Evolutionary conservation across 2,329 filamentous ascomycete genomes (phyloP).

Genomic region (Aspergillus sp.): DNA sequence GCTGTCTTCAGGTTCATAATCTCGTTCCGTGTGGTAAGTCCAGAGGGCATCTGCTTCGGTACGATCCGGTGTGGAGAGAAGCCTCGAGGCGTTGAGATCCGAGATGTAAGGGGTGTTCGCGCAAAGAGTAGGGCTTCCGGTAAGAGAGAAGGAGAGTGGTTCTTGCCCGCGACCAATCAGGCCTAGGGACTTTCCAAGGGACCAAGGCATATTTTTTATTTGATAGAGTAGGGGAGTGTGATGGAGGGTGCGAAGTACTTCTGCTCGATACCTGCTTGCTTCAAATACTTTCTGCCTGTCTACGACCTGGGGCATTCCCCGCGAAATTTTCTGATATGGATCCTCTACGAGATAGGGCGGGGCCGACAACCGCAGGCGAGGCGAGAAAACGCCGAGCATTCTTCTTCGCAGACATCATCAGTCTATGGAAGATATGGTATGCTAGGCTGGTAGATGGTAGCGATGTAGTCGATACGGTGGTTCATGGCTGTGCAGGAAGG

Average conservation of each 20-base stretch:
- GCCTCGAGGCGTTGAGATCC: background rate
- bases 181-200: background rate
- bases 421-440: background rate
- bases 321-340: background rate
- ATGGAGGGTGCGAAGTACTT: background rate
- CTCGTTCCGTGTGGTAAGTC: background rate
- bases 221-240: background rate
- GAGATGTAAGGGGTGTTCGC: background rate
- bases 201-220: background rate
- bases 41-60: background rate
- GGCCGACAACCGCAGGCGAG: background rate
- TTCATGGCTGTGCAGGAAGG: background rate
- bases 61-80: background rate
- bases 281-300: background rate
- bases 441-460: background rate
- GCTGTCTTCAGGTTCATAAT: background rate
- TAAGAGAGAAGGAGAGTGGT: background rate
- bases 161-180: background rate
- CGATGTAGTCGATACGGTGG: background rate
- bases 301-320: background rate
- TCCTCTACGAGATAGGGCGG: too few species aligned
- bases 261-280: background rate
- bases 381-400: background rate
- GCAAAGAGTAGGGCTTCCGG: background rate
- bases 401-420: background rate